phyloP scores from a whole-genome alignment of 257 asterid species.

The Penstemon barbatus region DNA sequence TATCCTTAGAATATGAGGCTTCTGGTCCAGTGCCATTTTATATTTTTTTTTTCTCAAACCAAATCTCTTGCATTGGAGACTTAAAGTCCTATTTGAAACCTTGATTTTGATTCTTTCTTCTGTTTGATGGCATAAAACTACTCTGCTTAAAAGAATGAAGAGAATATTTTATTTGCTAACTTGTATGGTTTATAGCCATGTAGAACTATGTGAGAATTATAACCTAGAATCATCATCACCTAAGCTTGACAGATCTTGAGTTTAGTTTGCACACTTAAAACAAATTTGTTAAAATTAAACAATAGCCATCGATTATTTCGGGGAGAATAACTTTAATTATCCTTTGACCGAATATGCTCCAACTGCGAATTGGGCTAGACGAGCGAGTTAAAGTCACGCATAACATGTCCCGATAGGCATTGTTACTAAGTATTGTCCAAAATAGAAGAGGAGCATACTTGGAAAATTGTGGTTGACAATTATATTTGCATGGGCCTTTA shows the following conservation, averaged over 20 bases:
- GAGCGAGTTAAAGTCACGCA: background rate
- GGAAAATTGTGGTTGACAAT: too few species aligned
- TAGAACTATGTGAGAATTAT: too few species aligned
- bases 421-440: too few species aligned
- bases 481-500: too few species aligned
- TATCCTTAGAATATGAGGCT: slow-evolving; percentile 33
- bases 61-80: too few species aligned
- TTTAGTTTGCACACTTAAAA: background rate
- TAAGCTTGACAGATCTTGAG: background rate
- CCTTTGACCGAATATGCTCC: background rate
- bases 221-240: background rate
- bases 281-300: background rate
- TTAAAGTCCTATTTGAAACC: background rate
- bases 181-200: background rate
- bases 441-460: too few species aligned
- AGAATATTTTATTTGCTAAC: slow-evolving; percentile 5
- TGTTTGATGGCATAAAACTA: background rate
- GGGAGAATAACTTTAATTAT: slow-evolving; percentile 1
- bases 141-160: background rate
- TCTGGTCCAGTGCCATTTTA: slow-evolving; percentile 29
- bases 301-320: background rate
- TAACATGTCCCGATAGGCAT: background rate
- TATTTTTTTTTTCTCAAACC: too few species aligned
- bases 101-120: background rate
- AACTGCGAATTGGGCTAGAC: too few species aligned